A percentile compares a stretch with the other conserved stretches of the same genome.
Conservation (phyloP, 2,329 filamentous ascomycete species). For the Ophiostoma montium region DNA sequence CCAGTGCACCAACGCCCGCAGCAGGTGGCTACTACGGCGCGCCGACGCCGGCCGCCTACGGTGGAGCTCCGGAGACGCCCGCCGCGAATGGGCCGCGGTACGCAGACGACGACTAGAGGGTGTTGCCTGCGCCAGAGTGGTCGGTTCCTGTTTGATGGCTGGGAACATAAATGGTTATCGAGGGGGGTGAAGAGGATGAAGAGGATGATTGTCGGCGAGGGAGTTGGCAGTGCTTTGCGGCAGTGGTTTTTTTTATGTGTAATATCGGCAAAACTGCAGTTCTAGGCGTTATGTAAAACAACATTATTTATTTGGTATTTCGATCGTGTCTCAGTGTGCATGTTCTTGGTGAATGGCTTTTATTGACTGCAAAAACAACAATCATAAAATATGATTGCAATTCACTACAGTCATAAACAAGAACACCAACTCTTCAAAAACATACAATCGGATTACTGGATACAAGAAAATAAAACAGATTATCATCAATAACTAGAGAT, state of each 20-base stretch:
- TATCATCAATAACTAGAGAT: no score
- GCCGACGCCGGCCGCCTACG: slow-evolving; percentile 50
- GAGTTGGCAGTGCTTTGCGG: not conserved
- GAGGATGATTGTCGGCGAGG: not conserved
- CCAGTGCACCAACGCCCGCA: slow-evolving; percentile 54
- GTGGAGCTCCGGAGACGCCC: slow-evolving; percentile 43
- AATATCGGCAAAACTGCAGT: not conserved
- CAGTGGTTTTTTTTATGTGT: not conserved
- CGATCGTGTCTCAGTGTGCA: no score
- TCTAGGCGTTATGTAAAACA: not conserved
- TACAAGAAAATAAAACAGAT: no score
- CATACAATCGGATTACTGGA: no score
- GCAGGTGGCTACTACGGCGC: slow-evolving; percentile 47
- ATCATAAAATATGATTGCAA: no score
- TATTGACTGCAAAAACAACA: not conserved
- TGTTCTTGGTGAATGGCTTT: no score
- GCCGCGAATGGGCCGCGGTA: slow-evolving; percentile 43
- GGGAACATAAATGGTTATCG: not conserved
- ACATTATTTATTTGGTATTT: no score
- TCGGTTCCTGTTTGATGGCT: not conserved
- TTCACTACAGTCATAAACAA: no score
- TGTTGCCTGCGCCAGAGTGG: not conserved
- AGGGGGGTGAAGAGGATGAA: not conserved
- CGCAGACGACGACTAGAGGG: slow-evolving; percentile 33
- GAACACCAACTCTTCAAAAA: no score